Percentiles rank a stretch among this genome's conserved stretches.
Conservation (phyloP, 2,329 filamentous ascomycete species). For the Tolypocladium inflatum region DNA sequence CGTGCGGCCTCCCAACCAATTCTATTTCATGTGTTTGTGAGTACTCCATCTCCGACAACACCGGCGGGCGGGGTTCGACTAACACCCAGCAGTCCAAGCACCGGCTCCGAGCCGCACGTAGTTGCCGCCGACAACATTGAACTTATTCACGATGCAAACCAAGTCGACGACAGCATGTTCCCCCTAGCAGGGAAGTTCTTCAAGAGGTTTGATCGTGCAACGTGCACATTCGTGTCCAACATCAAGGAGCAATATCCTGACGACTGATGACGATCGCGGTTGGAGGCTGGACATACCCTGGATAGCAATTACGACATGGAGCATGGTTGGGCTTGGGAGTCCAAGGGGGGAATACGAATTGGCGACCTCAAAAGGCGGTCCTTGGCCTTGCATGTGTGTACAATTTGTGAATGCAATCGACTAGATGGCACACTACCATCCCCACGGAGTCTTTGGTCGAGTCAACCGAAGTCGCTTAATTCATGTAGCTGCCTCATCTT, state of each 20-base stretch:
- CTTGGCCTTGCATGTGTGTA: neutral
- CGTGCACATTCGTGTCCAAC: conserved; percentile 73
- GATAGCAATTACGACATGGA: neutral
- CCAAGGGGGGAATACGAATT: neutral
- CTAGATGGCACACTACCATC: neutral
- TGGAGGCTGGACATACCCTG: neutral
- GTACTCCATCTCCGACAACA: conserved; percentile 24
- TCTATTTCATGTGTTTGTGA: conserved; percentile 76
- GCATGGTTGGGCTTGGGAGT: neutral
- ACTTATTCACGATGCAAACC: conserved; percentile 38
- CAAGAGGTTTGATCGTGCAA: conserved; percentile 65
- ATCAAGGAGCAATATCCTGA: conserved; percentile 73
- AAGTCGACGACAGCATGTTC: conserved; percentile 49
- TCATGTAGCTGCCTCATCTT: neutral
- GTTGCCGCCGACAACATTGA: conserved; percentile 67
- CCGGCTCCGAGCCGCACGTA: conserved; percentile 22
- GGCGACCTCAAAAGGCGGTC: neutral
- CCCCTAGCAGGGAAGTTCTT: conserved; percentile 75
- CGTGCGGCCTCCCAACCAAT: conserved; percentile 29
- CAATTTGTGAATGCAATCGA: neutral
- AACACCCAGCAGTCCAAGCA: conserved; percentile 17
- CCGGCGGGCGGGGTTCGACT: neutral
- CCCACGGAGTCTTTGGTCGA: neutral
- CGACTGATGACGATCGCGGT: conserved; percentile 41
- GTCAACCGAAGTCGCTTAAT: neutral